Evolutionary conservation across 1,139 yeast species (phyloP), one percentile per base, ranked within the genome.

Genomic region (Suhomyces wounanorum): DNA sequence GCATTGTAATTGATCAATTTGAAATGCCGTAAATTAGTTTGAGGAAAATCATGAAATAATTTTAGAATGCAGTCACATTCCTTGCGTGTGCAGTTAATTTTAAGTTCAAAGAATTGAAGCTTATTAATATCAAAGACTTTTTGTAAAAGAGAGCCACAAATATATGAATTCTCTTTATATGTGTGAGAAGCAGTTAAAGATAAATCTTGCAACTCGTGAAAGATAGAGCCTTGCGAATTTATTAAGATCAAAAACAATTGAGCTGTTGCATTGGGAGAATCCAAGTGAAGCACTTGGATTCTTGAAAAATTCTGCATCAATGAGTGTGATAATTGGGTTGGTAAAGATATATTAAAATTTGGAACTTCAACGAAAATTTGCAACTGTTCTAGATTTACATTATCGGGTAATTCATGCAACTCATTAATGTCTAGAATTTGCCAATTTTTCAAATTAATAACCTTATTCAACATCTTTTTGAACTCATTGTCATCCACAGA

Each of bases 1-100:
- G 65, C 61, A 46, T 67, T 67, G 55, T 60, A 66, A 52, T 67
- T 67, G 23, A 65, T 59, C 35, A 67, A 48, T 3, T 59, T 61
- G 35, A 66, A 61, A 43, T 59, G 57, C 16, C 54, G 52, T 47
- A 64, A 43, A n/a, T 40, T 41, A 8, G 52, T 52, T 10, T 35
- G 25, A 18, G 55, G 56, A 60, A 65, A 54, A 14, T 59, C 59
- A 13, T 47, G 42, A 51, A 67, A 66, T 46, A 67, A 63, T 8
- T 57, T 52, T 8, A 52, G 48, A 13, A 67, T 64, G 50, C 71
- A 67, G 21, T 59, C 49, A 43, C 64, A 60, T n/a, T 55, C 61
- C 41, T 59, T 58, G 49, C 60, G 64, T 16, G 58, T 59, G 46
- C 71, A 67, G 45, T 62, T 62, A 2, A 62, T 44, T 44, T 67